Evolutionary conservation across 2,329 filamentous ascomycete genomes (phyloP), one percentile per base, ranked within the genome.

Genomic region (Aspergillus sp.): DNA sequence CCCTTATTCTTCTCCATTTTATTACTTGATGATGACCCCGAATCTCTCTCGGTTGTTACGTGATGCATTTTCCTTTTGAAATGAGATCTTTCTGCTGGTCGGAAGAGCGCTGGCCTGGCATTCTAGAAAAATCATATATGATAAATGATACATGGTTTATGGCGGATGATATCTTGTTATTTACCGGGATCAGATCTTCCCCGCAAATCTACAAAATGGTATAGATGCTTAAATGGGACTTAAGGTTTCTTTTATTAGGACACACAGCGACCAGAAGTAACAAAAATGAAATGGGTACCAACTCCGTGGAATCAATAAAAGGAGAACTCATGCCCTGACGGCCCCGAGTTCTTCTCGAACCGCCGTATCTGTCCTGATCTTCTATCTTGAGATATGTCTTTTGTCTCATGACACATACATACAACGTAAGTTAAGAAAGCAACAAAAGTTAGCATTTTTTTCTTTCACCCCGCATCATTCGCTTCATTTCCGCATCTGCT

Each of bases 401-500:
- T 69, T 58, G 62, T 65, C 63, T 71, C 67, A 62, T 70, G 67
- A 67, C 67, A 68, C 64, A 69, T 68, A 64, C 64, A 65, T 61
- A 65, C 57, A 59, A 64, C 63, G 60, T 66, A 59, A 63, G 56
- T 58, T 58, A 38, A 36, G 45, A 61, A 63, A 60, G 56, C 54
- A 58, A 54, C 45, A 38, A 38, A 38, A 5, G 34, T 38, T 13
- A 38, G 16, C 34, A 41, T 52, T 46, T 43, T 29, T 43, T 50
- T 40, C 23, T 52, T 40, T 40, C 52, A 54, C 55, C 10, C 40
- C 40, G n/a, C 57, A 38, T 58, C 60, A 58, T 48, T 48, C 51
- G 52, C 21, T 60, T 65, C 64, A 76, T 64, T 71, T 74, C 65
- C 77, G 71, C 67, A 77, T 59, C 68, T 77, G 74, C 80, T 97